phyloP scores from a whole-genome alignment of 208 protist species.

The Leishmania braziliensis region DNA sequence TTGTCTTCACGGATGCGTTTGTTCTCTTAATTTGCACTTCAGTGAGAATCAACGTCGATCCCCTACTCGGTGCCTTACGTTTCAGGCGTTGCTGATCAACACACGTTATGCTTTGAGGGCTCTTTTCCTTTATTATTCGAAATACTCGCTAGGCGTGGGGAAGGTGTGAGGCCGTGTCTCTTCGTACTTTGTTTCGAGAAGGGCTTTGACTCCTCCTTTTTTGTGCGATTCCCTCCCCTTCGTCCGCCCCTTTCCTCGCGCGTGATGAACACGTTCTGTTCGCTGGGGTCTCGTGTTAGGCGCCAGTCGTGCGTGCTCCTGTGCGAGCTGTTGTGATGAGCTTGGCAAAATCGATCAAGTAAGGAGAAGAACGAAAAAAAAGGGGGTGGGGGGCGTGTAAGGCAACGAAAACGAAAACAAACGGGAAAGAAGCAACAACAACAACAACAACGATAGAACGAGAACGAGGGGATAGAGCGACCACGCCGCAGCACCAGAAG shows the following conservation, averaged over 20 bases:
- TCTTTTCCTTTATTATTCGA: neutral
- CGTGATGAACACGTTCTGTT: neutral
- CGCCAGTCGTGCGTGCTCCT: neutral
- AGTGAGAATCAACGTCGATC: neutral
- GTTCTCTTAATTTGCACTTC: neutral
- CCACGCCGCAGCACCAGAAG: neutral
- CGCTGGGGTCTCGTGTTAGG: neutral
- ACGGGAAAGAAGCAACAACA: neutral
- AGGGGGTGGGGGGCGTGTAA: no score
- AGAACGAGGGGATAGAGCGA: neutral
- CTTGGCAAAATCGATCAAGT: neutral
- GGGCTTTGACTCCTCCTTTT: neutral
- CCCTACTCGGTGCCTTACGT: neutral
- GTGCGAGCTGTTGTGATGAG: no score
- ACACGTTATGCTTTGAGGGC: neutral
- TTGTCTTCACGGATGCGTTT: neutral
- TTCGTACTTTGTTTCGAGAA: neutral
- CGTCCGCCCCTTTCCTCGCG: neutral
- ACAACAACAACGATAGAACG: no score
- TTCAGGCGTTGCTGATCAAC: neutral
- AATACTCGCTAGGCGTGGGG: neutral
- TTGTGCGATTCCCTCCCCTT: neutral
- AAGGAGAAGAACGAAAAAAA: neutral
- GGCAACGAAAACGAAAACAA: neutral
- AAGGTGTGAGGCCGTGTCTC: neutral